Evolutionary conservation across 805 yeast species (phyloP).

Genomic region (Pichia membranifaciens): DNA sequence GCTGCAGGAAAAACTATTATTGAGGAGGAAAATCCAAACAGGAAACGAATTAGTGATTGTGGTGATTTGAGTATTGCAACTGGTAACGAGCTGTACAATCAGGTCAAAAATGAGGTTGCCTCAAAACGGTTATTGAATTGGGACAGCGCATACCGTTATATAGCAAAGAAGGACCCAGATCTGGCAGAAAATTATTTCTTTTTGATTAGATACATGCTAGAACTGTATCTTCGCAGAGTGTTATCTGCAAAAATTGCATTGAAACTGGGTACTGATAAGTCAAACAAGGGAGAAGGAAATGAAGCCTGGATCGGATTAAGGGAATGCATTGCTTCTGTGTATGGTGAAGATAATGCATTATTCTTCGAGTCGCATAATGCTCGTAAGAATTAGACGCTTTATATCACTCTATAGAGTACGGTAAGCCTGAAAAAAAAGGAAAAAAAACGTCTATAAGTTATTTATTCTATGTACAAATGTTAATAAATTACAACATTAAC

Average conservation of each 20-base stretch:
- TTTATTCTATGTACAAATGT: neutral
- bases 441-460: neutral
- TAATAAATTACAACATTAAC: neutral
- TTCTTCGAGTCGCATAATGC: conserved; percentile 21
- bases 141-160: conserved; percentile 12
- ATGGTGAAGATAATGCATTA: conserved; percentile 29
- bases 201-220: conserved; percentile 24
- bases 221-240: conserved; percentile 29
- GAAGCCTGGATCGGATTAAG: conserved; percentile 36
- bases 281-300: conserved; percentile 16
- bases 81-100: conserved; percentile 21
- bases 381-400: neutral
- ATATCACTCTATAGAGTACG: no score
- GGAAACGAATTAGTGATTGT: conserved; percentile 19
- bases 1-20: neutral
- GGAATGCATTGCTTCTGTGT: conserved; percentile 51
- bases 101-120: conserved; percentile 18
- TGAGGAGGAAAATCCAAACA: neutral
- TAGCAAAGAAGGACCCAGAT: conserved; percentile 18
- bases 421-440: no score
- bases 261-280: conserved; percentile 21
- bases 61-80: conserved; percentile 27
- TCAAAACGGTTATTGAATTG: conserved; percentile 14
- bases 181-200: conserved; percentile 22
- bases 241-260: conserved; percentile 27